Evolutionary conservation across 176 grass and related monocot genomes (phyloP), one percentile per base, ranked within the genome.

Genomic region (Juncus effusus): DNA sequence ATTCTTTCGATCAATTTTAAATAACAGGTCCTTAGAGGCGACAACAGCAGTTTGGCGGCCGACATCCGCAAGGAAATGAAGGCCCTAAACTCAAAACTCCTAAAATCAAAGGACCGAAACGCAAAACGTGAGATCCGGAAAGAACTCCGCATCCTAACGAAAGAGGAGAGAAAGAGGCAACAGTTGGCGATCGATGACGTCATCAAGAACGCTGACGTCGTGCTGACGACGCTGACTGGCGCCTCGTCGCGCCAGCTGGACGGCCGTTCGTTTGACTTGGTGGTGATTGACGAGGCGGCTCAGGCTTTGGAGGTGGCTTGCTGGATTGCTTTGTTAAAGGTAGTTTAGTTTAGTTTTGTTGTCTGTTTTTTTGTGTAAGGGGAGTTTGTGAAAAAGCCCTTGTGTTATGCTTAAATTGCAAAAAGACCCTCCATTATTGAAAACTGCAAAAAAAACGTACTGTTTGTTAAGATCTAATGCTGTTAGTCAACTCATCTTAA

Each of bases 11-110:
- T 28, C 19, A 28, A 28, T 28, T 28, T 28, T 28, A 28, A 28
- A 28, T 28, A 67, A 56, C 72, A 97, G 93, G 93, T 97, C 58
- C 60, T 97, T 36, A 81, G 88, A 86, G 93, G 81, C 16, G 93
- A 97, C 81, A 97, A 97, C 83, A 89, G 87, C 69, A 85, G 88
- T 54, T 79, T 97, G 77, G 93, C 93, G 54, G 89, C 82, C 71
- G 93, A 97, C 41, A 97, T 97, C 72, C 93, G 88, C 38, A 97
- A 97, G 77, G 93, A 97, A 89, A 92, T 97, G 88, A 97, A 92
- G 82, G 82, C 74, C 9, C 84, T 97, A 51, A 97, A 91, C 64
- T 84, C 82, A 49, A 97, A 97, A 74, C 71, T 97, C 64, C 64
- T 92, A 36, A 97, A 97, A 91, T 80, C 86, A 41, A 97, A 89